Conservation (phyloP, 2,329 filamentous ascomycete species). For the Fusarium sp. region DNA sequence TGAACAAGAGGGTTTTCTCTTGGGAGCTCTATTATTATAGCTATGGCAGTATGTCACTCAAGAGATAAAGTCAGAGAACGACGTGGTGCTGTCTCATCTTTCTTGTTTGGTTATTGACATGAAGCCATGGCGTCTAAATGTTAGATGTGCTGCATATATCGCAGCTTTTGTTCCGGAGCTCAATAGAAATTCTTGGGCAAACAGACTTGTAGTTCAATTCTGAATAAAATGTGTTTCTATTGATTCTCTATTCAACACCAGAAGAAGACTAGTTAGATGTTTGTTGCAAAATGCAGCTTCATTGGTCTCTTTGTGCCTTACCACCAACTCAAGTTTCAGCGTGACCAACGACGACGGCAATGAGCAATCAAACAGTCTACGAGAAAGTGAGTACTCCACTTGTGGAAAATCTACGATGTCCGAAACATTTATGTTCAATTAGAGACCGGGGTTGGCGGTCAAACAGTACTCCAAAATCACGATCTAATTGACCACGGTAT, state of each 20-base stretch:
- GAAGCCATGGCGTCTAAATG: neutral
- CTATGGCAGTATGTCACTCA: neutral
- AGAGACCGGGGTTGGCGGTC: neutral
- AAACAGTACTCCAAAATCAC: neutral
- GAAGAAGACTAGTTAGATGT: neutral
- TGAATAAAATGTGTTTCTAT: neutral
- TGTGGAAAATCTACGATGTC: neutral
- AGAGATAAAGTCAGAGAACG: neutral
- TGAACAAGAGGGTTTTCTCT: neutral
- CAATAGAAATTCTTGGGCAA: neutral
- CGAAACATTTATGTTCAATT: neutral
- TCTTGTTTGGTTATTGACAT: neutral
- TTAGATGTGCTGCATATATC: neutral
- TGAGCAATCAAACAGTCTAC: neutral
- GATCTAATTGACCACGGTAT: neutral
- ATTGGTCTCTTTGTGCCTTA: neutral
- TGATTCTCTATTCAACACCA: conserved; percentile 12
- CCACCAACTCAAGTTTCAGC: neutral
- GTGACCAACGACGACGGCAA: neutral
- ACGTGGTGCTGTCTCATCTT: neutral
- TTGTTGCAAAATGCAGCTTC: neutral
- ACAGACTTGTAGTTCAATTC: neutral
- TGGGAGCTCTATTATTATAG: neutral
- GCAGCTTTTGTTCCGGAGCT: neutral
- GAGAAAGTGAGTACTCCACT: neutral